Base-by-base conservation (phyloP, 345 rosid species). In the Theobroma cacao region DNA sequence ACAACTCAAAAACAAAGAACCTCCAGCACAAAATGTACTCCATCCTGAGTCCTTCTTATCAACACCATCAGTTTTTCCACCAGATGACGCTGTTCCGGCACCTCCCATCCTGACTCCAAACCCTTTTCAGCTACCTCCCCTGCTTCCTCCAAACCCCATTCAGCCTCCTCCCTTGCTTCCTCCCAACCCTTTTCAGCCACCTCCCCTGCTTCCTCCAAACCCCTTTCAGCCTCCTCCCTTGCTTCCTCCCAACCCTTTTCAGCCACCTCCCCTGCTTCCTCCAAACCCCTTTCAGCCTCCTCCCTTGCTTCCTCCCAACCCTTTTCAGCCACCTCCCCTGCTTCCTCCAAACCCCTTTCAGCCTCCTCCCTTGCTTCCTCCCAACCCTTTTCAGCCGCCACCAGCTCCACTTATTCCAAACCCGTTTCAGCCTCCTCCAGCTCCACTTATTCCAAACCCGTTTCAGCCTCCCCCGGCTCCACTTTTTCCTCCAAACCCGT, bases 381-480 rank as follows among this genome's bases (percentile, higher is more conserved):
- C 87, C 1, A 74, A 69, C 59, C 86, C 83, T 0, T 50, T 75
- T 60, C 84, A 47, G n/a, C 86, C 69, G 0, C 76, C 83, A 2
- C 52, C 75, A 9, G 55, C 74, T 34, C 65, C 78, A 33, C 52
- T 34, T 28, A 34, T 69, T n/a, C 76, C 76, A 7, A 50, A 67
- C 72, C 78, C 78, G 5, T 18, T 75, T 4, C 82, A 75, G 38
- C 78, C 87, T 10, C 81, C 88, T 45, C 82, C 84, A 2, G 74
- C 84, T 14, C 84, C 87, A 1, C 1, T 84, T 0, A 45, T 89
- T 81, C 90, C 92, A 58, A 61, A 87, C 0, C 92, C 95, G 3
- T 7, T 75, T 7, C 80, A 79, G 40, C 78, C 87, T 10, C 77
- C 88, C 48, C 82, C 84, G 2, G 84, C 90, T 6, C 45, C 45